These are phyloP conservation scores for Tylopilus felleus DNA, from an alignment of 768 basidiomycete genomes.

Conservation along the genomic window DNA sequence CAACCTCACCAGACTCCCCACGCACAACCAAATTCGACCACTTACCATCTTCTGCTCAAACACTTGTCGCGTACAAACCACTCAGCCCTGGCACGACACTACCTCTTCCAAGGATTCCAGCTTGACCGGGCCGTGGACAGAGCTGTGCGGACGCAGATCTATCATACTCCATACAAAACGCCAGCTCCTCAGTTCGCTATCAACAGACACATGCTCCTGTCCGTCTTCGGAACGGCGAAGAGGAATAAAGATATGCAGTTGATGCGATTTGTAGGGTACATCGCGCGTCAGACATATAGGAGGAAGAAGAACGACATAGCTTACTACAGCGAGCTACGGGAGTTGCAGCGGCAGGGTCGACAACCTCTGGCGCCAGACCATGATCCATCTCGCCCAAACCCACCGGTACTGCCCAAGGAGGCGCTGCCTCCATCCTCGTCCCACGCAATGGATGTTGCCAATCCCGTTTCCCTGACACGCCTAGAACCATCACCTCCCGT, in stretches of 20 bases:
- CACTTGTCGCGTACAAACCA: conserved; percentile 50
- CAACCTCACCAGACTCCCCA: conserved; percentile 36
- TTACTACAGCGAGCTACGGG: conserved; percentile 38
- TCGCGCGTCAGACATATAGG: conserved; percentile 43
- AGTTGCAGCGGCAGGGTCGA: conserved; percentile 23
- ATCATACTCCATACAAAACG: conserved; percentile 31
- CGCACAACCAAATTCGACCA: conserved; percentile 62
- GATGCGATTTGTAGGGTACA: conserved; percentile 56
- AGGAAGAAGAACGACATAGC: conserved; percentile 48
- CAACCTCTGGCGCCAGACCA: conserved; percentile 21
- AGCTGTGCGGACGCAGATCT: conserved; percentile 35
- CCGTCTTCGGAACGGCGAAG: conserved; percentile 58
- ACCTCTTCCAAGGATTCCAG: conserved; percentile 51
- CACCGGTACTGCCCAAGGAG: background rate
- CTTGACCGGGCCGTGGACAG: conserved; percentile 39
- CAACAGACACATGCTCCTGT: conserved; percentile 52
- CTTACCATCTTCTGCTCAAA: conserved; percentile 60
- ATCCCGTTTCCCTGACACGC: conserved; percentile 30
- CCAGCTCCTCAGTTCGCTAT: conserved; percentile 52
- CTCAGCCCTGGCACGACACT: conserved; percentile 60
- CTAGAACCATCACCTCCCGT: conserved; percentile 15
- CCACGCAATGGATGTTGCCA: background rate
- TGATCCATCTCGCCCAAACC: conserved; percentile 13
- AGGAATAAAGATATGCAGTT: conserved; percentile 54
- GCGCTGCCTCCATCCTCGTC: background rate